phyloP scores from a whole-genome alignment of 2,329 filamentous ascomycete genomes.

The Clonostachys rosea region DNA sequence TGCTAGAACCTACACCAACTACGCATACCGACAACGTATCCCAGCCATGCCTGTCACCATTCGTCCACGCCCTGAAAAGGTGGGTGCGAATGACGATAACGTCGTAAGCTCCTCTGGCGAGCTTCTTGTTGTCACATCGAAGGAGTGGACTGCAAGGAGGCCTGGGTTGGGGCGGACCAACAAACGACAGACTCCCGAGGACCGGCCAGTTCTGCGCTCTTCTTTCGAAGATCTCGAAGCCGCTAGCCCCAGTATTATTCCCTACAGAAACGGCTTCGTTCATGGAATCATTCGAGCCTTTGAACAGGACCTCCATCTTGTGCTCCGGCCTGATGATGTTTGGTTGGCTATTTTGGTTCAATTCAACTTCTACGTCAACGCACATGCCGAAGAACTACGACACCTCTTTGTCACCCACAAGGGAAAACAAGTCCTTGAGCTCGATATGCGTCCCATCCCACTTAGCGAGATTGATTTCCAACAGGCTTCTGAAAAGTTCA shows the following conservation, averaged over 20 bases:
- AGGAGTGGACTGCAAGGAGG: too few species aligned
- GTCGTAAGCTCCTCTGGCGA: too few species aligned
- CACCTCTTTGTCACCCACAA: conserved; percentile 33
- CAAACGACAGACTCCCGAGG: too few species aligned
- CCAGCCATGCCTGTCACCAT: too few species aligned
- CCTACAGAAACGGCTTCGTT: conserved; percentile 30
- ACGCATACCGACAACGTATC: too few species aligned
- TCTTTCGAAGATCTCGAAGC: background rate
- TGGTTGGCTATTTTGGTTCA: conserved; percentile 47
- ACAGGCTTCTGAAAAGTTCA: conserved; percentile 26
- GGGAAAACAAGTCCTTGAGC: conserved; percentile 13
- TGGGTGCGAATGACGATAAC: too few species aligned
- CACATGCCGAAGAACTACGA: conserved; percentile 35
- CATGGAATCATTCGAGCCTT: conserved; percentile 30
- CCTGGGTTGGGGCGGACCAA: too few species aligned
- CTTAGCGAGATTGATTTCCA: conserved; percentile 8
- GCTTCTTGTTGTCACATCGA: too few species aligned
- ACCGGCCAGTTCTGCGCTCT: background rate
- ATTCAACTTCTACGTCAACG: conserved; percentile 38
- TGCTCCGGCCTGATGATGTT: conserved; percentile 44
- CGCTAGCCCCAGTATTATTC: background rate
- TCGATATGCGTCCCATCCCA: background rate
- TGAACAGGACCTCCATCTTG: conserved; percentile 35
- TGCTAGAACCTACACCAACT: too few species aligned
- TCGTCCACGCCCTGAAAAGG: too few species aligned